Conservation (phyloP, 2,329 filamentous ascomycete genomes). For the Lecanicillium sp. region DNA sequence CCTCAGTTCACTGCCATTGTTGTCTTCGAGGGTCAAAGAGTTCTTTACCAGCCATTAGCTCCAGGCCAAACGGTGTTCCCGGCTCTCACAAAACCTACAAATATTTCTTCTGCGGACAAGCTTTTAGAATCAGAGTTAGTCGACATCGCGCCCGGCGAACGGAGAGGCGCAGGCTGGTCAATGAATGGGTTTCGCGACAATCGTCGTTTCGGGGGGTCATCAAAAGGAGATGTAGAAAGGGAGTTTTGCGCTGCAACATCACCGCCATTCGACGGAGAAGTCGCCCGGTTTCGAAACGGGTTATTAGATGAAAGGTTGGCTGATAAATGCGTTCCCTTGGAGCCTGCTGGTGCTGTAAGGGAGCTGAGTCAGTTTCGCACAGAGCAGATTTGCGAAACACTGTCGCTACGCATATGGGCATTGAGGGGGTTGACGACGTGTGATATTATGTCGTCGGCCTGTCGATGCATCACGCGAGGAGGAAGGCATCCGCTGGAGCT, state of each 20-base stretch:
- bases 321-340: constrained; percentile 6
- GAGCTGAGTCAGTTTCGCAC: neutral
- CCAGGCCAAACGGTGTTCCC: constrained; percentile 5
- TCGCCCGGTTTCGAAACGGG: constrained; percentile 67
- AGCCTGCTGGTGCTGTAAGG: constrained; percentile 4
- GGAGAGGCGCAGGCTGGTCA: constrained; percentile 40
- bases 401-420: too few relatives aligned
- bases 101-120: constrained; percentile 60
- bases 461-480: too few relatives aligned
- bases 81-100: constrained; percentile 50
- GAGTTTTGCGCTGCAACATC: constrained; percentile 22
- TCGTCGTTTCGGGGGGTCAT: constrained; percentile 52
- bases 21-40: constrained; percentile 60
- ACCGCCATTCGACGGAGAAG: constrained; percentile 46
- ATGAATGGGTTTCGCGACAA: constrained; percentile 71
- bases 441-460: too few relatives aligned
- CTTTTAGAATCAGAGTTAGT: constrained; percentile 35
- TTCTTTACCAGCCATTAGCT: constrained; percentile 39
- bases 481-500: too few relatives aligned
- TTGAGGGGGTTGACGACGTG: too few relatives aligned
- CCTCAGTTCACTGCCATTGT: constrained; percentile 23
- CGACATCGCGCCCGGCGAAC: constrained; percentile 43
- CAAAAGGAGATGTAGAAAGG: constrained; percentile 49
- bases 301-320: constrained; percentile 71
- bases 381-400: neutral